A percentile compares a stretch with the other conserved stretches of the same genome.
Conservation (phyloP, 768 basidiomycete genomes). For the Daedaleopsis nitida region DNA sequence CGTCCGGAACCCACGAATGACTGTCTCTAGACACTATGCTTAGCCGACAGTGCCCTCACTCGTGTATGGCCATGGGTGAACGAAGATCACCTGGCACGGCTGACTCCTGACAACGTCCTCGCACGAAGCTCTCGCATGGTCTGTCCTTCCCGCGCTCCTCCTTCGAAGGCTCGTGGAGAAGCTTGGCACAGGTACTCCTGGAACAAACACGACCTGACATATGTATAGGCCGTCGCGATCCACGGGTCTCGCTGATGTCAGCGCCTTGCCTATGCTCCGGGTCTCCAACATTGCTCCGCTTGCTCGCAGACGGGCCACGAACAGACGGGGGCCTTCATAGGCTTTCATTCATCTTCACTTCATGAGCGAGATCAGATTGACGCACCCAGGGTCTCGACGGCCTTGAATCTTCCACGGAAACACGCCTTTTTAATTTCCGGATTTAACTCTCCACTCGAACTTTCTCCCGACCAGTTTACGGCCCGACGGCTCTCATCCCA, state of each 20-base stretch:
- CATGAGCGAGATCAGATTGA: not conserved
- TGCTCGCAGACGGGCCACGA: not conserved
- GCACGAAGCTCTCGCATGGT: constrained; percentile 9
- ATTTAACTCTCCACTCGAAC: constrained; percentile 11
- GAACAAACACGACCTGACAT: not conserved
- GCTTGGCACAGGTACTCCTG: not conserved
- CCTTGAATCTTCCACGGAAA: constrained; percentile 7
- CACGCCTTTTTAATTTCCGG: constrained; percentile 23
- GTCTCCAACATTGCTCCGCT: not conserved
- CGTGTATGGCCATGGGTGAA: not conserved
- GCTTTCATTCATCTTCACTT: not conserved
- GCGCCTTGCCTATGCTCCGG: not conserved
- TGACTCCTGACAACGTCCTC: constrained; percentile 11
- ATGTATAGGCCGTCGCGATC: not conserved
- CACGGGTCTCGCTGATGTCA: not conserved
- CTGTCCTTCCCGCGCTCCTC: not conserved
- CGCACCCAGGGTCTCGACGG: constrained; percentile 1
- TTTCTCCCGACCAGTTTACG: constrained; percentile 8
- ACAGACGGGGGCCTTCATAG: not conserved
- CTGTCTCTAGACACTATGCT: not conserved
- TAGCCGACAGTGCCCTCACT: not conserved
- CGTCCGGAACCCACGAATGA: constrained; percentile 3
- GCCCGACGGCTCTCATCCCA: constrained; percentile 8
- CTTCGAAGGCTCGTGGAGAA: not conserved
- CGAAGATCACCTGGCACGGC: constrained; percentile 18